Evolutionary conservation across 306 rosid species (phyloP), one percentile per base, ranked within the genome.

Genomic region (Sindora glabra): DNA sequence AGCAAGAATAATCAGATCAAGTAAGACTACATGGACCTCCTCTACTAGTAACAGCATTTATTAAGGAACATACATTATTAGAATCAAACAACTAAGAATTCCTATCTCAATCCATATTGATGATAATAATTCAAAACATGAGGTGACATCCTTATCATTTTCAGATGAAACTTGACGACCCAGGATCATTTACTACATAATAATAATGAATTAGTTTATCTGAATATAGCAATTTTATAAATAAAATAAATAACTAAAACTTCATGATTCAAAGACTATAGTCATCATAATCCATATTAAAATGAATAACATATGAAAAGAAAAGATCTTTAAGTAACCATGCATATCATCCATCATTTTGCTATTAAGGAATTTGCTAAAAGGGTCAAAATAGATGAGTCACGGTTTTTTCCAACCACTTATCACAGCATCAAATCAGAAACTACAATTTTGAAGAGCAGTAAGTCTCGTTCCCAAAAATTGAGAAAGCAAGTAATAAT

Each of bases 221-320:
- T 11, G 60, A 45, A 66, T 41, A 51, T 61, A 38, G 59, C 26
- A 62, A 12, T 56, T 37, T 51, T 72, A 56, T 42, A 33, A 36
- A 49, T 50, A 37, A 76, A n/a, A n/a, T n/a, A n/a, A n/a, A n/a
- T n/a, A n/a, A n/a, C n/a, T n/a, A n/a, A n/a, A n/a, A n/a, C n/a
- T n/a, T n/a, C n/a, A n/a, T n/a, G n/a, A n/a, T n/a, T n/a, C n/a
- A n/a, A n/a, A n/a, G n/a, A n/a, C n/a, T n/a, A n/a, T n/a, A n/a
- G n/a, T n/a, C n/a, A n/a, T n/a, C n/a, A n/a, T n/a, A n/a, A n/a
- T n/a, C n/a, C n/a, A n/a, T n/a, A n/a, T 2, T 29, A 29, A 0
- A 1, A 29, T 6, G 1, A 32, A 18, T 4, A 42, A 16, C 22
- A 1, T 36, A 27, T 47, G 23, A 55, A 66, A 60, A 36, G 54